Evolutionary conservation across 2,329 filamentous ascomycete genomes (phyloP).

Genomic region (Aspergillus sergii): DNA sequence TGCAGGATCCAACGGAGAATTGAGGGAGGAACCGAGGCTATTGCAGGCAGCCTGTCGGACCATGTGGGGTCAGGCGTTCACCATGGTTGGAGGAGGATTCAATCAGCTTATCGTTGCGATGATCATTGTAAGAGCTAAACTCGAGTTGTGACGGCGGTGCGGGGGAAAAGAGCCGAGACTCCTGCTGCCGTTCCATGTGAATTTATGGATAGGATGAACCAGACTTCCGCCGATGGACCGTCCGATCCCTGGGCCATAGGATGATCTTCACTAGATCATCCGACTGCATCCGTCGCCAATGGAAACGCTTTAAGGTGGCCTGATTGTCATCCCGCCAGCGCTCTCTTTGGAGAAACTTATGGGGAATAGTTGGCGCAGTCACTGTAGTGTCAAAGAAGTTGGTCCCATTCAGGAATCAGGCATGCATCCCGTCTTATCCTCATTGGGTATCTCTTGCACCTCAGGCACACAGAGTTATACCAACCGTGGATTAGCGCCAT

Average conservation of each 20-base stretch:
- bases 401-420: too few relatives aligned
- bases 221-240: neutral
- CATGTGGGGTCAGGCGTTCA: neutral
- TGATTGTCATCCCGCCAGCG: neutral
- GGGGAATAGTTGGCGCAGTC: too few relatives aligned
- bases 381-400: too few relatives aligned
- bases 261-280: neutral
- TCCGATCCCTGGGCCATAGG: neutral
- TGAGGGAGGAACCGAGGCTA: neutral
- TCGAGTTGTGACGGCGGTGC: neutral
- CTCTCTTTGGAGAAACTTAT: too few relatives aligned
- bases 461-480: too few relatives aligned
- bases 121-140: neutral
- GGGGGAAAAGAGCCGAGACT: conserved; percentile 2
- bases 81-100: neutral
- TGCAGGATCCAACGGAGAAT: neutral
- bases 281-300: neutral
- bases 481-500: too few relatives aligned
- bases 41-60: neutral
- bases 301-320: neutral
- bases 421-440: too few relatives aligned
- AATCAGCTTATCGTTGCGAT: neutral
- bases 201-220: too few relatives aligned
- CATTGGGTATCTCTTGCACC: too few relatives aligned
- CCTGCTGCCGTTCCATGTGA: neutral